Conservation (phyloP, 2,329 filamentous ascomycete genomes). For the Colletotrichum navitas region DNA sequence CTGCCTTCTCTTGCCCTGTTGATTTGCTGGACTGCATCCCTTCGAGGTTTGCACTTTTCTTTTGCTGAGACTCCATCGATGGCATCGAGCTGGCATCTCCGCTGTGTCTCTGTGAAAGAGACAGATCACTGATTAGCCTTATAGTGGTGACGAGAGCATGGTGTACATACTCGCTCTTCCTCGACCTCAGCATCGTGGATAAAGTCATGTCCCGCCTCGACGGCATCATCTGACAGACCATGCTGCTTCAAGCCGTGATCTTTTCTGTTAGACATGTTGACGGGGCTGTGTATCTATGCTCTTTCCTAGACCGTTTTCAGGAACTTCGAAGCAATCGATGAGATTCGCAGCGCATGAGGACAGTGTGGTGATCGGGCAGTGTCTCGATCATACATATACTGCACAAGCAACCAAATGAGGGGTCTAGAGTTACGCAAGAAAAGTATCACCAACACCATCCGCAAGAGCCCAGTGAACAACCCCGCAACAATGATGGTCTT, state of each 20-base stretch:
- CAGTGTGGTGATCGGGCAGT: too few species aligned
- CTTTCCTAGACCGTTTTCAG: background rate
- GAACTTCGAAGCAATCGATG: background rate
- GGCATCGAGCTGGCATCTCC: slow-evolving; percentile 28
- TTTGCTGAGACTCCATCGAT: slow-evolving; percentile 21
- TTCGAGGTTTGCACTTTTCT: slow-evolving; percentile 23
- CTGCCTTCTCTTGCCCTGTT: slow-evolving; percentile 9
- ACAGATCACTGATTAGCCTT: background rate
- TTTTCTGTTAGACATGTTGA: slow-evolving; percentile 25
- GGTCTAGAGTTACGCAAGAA: background rate
- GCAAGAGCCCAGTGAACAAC: slow-evolving; percentile 22
- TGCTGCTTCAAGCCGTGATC: slow-evolving; percentile 33
- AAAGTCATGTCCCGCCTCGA: slow-evolving; percentile 50
- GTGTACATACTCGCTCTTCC: slow-evolving; percentile 47
- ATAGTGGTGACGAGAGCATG: too few species aligned
- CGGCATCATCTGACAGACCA: slow-evolving; percentile 43
- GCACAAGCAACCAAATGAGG: slow-evolving; percentile 13
- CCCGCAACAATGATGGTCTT: slow-evolving; percentile 19
- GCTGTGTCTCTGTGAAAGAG: slow-evolving; percentile 20
- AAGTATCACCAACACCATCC: slow-evolving; percentile 32
- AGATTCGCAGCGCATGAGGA: too few species aligned
- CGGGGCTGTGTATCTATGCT: background rate
- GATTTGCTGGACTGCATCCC: background rate
- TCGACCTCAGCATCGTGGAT: slow-evolving; percentile 52
- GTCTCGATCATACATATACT: slow-evolving; percentile 5